phyloP scores from a whole-genome alignment of 352 stramenopile genomes.

The Peronospora farinosa region DNA sequence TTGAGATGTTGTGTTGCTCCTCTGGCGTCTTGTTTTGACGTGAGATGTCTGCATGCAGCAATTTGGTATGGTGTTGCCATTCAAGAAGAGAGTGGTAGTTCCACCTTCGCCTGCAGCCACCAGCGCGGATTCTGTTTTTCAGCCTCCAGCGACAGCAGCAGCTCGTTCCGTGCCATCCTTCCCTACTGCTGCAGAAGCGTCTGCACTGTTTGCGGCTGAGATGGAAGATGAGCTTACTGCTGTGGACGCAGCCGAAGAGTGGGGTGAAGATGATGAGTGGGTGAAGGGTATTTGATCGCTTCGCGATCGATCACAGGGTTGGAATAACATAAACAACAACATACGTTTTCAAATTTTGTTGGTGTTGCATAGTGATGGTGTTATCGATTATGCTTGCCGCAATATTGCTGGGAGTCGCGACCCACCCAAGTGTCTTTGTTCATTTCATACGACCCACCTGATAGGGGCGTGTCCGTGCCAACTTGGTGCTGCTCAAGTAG shows the following conservation, averaged over 20 bases:
- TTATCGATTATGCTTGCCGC: constrained; percentile 14
- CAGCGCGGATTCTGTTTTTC: constrained; percentile 10
- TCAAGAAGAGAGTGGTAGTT: constrained; percentile 55
- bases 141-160: constrained; percentile 3
- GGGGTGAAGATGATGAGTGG: constrained; percentile 81
- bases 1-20: neutral
- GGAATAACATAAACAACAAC: constrained; percentile 21
- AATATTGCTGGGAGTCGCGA: constrained; percentile 2
- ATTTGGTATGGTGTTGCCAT: constrained; percentile 79
- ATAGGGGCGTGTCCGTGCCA: constrained; percentile 31
- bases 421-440: constrained; percentile 30
- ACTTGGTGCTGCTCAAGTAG: constrained; percentile 33
- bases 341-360: constrained; percentile 23
- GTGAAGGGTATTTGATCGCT: constrained; percentile 53
- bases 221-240: constrained; percentile 52
- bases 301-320: constrained; percentile 2
- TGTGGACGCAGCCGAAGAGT: constrained; percentile 42
- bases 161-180: constrained; percentile 17
- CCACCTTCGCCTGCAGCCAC: constrained; percentile 20
- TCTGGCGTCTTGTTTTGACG: constrained; percentile 6
- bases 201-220: constrained; percentile 55
- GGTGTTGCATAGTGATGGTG: constrained; percentile 8
- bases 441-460: constrained; percentile 33
- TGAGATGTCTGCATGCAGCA: constrained; percentile 36
- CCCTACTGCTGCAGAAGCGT: constrained; percentile 34